Conservation (phyloP, 1,284 basidiomycete species). For the Trichosporon faecale region DNA sequence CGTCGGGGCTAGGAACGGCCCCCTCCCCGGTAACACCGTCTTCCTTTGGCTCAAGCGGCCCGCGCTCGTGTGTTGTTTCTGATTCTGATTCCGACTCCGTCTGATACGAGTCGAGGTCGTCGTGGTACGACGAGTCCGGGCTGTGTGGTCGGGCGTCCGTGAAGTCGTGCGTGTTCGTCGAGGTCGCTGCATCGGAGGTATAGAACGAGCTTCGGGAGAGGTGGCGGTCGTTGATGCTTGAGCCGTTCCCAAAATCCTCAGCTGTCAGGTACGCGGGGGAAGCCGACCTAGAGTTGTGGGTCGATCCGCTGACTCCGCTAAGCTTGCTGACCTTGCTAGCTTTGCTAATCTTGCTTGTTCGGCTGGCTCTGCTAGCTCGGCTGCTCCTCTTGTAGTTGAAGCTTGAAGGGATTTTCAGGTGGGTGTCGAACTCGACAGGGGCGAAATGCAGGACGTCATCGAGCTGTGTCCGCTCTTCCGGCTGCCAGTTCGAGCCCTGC, state of each 20-base stretch:
- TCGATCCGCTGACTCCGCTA: neutral
- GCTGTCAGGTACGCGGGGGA: neutral
- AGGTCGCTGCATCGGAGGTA: neutral
- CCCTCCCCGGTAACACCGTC: neutral
- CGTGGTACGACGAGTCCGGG: neutral
- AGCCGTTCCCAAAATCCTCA: neutral
- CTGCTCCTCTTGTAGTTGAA: neutral
- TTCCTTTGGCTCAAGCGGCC: neutral
- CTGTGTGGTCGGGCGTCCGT: conserved; percentile 1
- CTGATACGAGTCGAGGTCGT: neutral
- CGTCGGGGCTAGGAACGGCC: neutral
- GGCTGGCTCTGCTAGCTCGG: neutral
- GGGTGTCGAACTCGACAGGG: neutral
- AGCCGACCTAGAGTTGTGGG: neutral
- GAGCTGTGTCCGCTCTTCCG: neutral
- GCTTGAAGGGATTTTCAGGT: neutral
- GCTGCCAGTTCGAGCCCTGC: neutral
- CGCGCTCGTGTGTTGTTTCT: neutral
- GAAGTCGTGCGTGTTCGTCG: neutral
- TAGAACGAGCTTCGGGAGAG: neutral
- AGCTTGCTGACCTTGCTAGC: neutral
- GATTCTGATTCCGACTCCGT: neutral
- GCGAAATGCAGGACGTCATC: neutral
- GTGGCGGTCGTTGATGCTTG: conserved; percentile 1
- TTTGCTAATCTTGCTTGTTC: neutral